Conservation (phyloP, 2,329 filamentous ascomycete species). For the Talaromyces sp. region DNA sequence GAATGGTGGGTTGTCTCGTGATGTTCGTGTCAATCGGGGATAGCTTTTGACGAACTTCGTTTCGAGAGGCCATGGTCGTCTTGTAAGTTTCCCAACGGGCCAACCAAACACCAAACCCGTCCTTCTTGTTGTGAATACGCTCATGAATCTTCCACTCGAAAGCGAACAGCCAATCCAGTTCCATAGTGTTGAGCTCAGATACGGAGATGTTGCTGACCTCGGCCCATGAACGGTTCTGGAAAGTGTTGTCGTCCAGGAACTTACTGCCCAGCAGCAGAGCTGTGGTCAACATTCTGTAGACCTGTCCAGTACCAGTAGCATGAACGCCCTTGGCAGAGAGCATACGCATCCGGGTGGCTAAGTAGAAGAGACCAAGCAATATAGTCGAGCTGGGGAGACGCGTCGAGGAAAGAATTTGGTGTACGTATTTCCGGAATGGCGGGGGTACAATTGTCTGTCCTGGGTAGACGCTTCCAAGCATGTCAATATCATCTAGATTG, state of each 20-base stretch:
- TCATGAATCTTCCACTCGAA: slow-evolving; percentile 85
- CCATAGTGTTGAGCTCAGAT: slow-evolving; percentile 75
- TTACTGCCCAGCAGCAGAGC: slow-evolving; percentile 86
- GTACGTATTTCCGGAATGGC: slow-evolving; percentile 86
- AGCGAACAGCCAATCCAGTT: slow-evolving; percentile 80
- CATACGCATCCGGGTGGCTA: slow-evolving; percentile 77
- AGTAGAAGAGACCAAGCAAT: slow-evolving; percentile 82
- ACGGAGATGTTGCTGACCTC: slow-evolving; percentile 90
- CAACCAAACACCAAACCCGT: slow-evolving; percentile 64
- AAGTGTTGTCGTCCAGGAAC: slow-evolving; percentile 94
- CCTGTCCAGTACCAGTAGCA: slow-evolving; percentile 61
- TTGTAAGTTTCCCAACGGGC: slow-evolving; percentile 65
- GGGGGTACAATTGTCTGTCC: slow-evolving; percentile 62
- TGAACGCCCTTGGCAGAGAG: slow-evolving; percentile 58
- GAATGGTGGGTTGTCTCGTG: slow-evolving; percentile 49
- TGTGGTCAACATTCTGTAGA: slow-evolving; percentile 84
- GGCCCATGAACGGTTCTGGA: slow-evolving; percentile 95
- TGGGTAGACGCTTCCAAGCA: slow-evolving; percentile 61
- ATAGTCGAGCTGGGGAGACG: slow-evolving; percentile 88
- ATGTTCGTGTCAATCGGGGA: slow-evolving; percentile 65
- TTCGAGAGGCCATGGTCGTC: slow-evolving; percentile 47
- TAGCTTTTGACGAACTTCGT: slow-evolving; percentile 49
- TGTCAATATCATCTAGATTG: slow-evolving; percentile 61
- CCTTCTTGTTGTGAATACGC: slow-evolving; percentile 71
- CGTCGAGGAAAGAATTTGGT: slow-evolving; percentile 84